Percentiles rank a stretch among this genome's conserved stretches.
These are phyloP conservation scores for Naganishia antarctica DNA, from an alignment of 768 basidiomycete genomes.

Conservation along the genomic window DNA sequence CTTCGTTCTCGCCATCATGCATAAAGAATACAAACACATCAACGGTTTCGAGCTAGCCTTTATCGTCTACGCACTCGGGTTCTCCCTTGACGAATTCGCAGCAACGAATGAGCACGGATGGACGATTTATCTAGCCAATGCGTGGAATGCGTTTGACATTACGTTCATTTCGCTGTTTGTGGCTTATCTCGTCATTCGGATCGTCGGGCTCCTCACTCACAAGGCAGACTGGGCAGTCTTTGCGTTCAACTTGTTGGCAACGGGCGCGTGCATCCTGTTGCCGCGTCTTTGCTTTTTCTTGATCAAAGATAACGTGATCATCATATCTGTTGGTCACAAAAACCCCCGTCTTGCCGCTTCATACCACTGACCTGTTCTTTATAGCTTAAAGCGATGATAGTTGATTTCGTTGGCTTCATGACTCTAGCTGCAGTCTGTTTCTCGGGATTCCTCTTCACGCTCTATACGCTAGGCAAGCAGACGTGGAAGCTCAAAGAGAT, in stretches of 20 bases:
- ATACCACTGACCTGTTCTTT: no score
- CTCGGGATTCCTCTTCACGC: constrained; percentile 45
- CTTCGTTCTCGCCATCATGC: constrained; percentile 64
- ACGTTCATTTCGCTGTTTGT: constrained; percentile 55
- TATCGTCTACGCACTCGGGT: constrained; percentile 69
- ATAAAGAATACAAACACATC: constrained; percentile 56
- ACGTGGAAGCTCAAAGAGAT: constrained; percentile 49
- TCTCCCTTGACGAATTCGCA: constrained; percentile 80
- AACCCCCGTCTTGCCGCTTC: no score
- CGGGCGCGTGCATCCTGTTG: constrained; percentile 48
- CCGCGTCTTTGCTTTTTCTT: constrained; percentile 47
- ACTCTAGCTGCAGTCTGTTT: constrained; percentile 35
- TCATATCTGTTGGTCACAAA: constrained; percentile 46
- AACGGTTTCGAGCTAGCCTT: constrained; percentile 68
- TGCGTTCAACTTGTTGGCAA: constrained; percentile 47
- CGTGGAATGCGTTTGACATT: constrained; percentile 79
- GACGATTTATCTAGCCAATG: constrained; percentile 56
- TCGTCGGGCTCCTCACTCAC: constrained; percentile 46
- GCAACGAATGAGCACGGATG: constrained; percentile 81
- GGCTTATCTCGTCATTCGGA: constrained; percentile 41
- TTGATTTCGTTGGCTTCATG: constrained; percentile 47
- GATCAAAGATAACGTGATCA: constrained; percentile 47
- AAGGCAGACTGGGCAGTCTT: constrained; percentile 40
- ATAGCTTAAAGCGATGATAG: constrained; percentile 48
- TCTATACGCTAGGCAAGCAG: constrained; percentile 46